Evolutionary conservation across 176 grass and related monocot species (phyloP).

Genomic region (Zoysia pacifica): DNA sequence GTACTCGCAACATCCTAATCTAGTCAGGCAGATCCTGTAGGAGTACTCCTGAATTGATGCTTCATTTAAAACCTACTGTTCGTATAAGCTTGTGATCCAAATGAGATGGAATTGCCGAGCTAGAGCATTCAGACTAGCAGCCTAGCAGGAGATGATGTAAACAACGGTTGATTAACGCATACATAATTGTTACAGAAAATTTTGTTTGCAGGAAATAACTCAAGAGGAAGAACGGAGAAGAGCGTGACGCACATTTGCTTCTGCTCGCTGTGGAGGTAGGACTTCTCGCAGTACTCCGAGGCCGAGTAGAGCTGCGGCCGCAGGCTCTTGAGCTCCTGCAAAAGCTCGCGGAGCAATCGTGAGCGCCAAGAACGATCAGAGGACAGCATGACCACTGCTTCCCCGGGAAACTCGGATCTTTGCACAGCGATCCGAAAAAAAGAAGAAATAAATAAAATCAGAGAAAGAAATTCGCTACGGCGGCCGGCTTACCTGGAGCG

Average conservation of each 20-base stretch:
- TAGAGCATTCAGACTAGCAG: not conserved
- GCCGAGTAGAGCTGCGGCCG: constrained; percentile 94
- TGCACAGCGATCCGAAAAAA: not conserved
- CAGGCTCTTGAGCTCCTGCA: constrained; percentile 97
- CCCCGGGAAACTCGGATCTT: constrained; percentile 38
- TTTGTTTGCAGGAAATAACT: constrained; percentile 17
- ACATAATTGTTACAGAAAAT: not conserved
- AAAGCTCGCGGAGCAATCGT: not conserved
- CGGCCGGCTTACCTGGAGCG: constrained; percentile 64
- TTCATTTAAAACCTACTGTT: constrained; percentile 12
- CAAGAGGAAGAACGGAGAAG: not conserved
- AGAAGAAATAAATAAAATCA: not conserved
- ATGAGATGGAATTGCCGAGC: not conserved
- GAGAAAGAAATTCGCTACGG: not conserved
- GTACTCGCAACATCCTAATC: not conserved
- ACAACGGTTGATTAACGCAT: not conserved
- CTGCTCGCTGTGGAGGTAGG: constrained; percentile 86
- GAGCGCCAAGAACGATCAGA: constrained; percentile 18
- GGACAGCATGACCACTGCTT: constrained; percentile 18
- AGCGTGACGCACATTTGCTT: constrained; percentile 79
- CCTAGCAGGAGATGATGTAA: too few relatives aligned
- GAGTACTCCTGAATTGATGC: constrained; percentile 5
- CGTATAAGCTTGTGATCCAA: not conserved
- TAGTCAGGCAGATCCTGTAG: not conserved
- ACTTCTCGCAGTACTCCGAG: constrained; percentile 95